A percentile compares a stretch with the other conserved stretches of the same genome.
Conservation (phyloP, 371 early-diverging fungal genomes). For the Synchytrium microbalum region DNA sequence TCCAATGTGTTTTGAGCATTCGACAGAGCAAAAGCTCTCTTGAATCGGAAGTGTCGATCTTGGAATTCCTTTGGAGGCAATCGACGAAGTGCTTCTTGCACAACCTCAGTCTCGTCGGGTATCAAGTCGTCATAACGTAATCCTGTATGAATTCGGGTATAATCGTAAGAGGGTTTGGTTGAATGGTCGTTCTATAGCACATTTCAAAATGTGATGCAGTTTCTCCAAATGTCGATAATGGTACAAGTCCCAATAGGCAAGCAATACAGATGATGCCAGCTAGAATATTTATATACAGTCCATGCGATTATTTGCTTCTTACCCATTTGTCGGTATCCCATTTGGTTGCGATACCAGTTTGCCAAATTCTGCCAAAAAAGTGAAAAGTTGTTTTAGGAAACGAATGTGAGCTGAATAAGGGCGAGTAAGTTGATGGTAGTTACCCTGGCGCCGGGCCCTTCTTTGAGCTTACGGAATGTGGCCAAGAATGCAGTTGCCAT, state of each 20-base stretch:
- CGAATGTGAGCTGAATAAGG: background rate
- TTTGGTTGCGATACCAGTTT: slow-evolving; percentile 29
- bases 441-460: background rate
- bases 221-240: background rate
- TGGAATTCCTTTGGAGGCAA: slow-evolving; percentile 60
- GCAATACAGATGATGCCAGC: background rate
- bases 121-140: slow-evolving; percentile 87
- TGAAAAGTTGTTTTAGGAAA: background rate
- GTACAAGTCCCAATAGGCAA: background rate
- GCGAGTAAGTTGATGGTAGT: background rate
- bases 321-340: slow-evolving; percentile 42
- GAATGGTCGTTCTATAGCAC: background rate
- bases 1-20: slow-evolving; percentile 64
- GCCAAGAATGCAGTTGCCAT: background rate
- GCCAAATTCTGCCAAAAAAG: slow-evolving; percentile 1
- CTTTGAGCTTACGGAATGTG: background rate
- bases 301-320: slow-evolving; percentile 3
- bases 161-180: background rate
- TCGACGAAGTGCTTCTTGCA: slow-evolving; percentile 81
- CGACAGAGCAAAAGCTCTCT: slow-evolving; percentile 72
- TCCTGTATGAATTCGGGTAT: slow-evolving; percentile 43
- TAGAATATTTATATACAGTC: background rate
- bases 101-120: slow-evolving; percentile 74
- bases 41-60: slow-evolving; percentile 61
- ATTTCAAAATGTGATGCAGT: background rate